Conservation (phyloP, 2,329 filamentous ascomycete species). For the Colletotrichum simmondsii region DNA sequence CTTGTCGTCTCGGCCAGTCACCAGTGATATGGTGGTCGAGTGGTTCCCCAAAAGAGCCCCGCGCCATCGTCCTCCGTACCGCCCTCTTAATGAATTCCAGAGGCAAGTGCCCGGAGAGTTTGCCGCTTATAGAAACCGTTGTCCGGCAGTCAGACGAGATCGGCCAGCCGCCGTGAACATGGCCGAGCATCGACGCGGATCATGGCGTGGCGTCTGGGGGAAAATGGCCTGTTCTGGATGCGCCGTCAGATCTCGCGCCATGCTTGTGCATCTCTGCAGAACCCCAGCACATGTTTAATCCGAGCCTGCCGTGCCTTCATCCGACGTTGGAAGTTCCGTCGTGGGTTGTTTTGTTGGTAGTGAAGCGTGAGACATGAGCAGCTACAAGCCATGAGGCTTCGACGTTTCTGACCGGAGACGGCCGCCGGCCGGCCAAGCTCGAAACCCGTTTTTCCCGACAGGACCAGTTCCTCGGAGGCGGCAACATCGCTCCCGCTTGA, state of each 20-base stretch:
- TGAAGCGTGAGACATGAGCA: not conserved
- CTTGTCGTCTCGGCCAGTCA: not conserved
- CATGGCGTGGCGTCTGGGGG: constrained; percentile 20
- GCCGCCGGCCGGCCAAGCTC: not conserved
- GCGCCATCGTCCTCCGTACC: not conserved
- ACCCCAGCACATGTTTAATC: not conserved
- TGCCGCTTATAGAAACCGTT: constrained; percentile 24
- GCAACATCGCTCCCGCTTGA: not conserved
- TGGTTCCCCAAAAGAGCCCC: constrained; percentile 11
- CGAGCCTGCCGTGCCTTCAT: not conserved
- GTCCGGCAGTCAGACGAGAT: constrained; percentile 25
- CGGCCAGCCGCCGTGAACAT: constrained; percentile 11
- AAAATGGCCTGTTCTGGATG: constrained; percentile 28
- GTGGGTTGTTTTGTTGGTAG: not conserved
- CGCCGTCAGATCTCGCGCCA: constrained; percentile 17
- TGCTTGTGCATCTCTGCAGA: not conserved
- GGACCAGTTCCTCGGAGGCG: not conserved
- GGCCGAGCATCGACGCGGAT: constrained; percentile 6
- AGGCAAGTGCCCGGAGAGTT: constrained; percentile 10
- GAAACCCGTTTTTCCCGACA: not conserved
- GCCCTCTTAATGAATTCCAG: not conserved
- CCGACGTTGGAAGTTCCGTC: not conserved
- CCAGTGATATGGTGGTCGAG: not conserved
- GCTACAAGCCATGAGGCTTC: not conserved
- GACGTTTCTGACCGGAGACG: not conserved